A percentile compares a stretch with the other conserved stretches of the same genome.
Evolutionary conservation across 2,329 filamentous ascomycete species (phyloP).

Genomic region (Cladosporium sp.): DNA sequence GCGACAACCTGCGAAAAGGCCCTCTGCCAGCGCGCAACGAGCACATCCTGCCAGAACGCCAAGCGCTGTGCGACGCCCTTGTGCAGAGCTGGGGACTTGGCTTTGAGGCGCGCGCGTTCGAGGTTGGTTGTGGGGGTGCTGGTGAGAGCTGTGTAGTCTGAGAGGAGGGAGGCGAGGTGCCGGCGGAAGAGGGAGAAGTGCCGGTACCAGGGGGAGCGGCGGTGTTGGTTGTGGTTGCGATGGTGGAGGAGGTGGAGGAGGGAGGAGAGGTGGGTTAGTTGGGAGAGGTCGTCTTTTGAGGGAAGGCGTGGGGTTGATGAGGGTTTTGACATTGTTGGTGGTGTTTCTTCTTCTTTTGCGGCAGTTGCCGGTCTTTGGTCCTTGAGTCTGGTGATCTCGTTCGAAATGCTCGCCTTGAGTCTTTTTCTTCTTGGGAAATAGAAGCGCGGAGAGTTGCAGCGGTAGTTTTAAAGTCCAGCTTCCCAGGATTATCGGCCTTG

Average conservation of each 20-base stretch:
- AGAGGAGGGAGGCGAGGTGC: conserved; percentile 58
- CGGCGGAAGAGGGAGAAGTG: conserved; percentile 71
- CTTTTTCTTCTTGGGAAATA: background rate
- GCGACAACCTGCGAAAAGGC: conserved; percentile 50
- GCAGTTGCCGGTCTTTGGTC: background rate
- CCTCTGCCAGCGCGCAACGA: conserved; percentile 37
- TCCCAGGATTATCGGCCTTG: background rate
- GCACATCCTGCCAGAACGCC: conserved; percentile 43
- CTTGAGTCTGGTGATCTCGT: background rate
- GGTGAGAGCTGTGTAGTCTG: conserved; percentile 32
- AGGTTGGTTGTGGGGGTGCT: conserved; percentile 33
- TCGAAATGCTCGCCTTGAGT: background rate
- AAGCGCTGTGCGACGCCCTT: conserved; percentile 36
- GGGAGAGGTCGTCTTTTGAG: conserved; percentile 10
- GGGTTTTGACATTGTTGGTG: background rate
- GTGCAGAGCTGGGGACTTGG: conserved; percentile 10
- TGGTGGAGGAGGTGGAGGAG: conserved; percentile 74
- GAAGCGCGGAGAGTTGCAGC: background rate
- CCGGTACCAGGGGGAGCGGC: conserved; percentile 78
- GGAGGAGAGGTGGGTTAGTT: conserved; percentile 42
- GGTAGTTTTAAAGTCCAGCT: background rate
- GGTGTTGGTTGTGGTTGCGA: conserved; percentile 91
- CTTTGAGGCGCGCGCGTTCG: conserved; percentile 31
- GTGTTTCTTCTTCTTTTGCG: background rate
- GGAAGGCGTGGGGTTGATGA: background rate